Evolutionary conservation across 2,329 filamentous ascomycete species (phyloP).

Genomic region (Ceratocystis albifundus): DNA sequence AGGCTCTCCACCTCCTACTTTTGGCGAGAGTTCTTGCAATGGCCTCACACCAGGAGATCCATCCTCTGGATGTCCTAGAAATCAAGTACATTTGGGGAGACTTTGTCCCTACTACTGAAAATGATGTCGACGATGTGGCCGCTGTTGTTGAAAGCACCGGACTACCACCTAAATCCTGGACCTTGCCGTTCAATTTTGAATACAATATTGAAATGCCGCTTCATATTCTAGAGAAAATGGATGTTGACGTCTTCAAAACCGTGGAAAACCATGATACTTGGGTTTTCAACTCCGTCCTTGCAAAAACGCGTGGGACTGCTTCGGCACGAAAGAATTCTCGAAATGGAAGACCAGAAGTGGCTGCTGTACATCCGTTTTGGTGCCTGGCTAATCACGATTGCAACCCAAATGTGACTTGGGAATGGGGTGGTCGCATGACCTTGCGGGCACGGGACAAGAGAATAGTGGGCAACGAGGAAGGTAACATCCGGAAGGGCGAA

Average conservation of each 20-base stretch:
- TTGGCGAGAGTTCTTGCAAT: slow-evolving; percentile 53
- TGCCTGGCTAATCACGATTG: slow-evolving; percentile 95
- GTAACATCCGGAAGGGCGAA: slow-evolving; percentile 62
- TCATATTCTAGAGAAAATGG: slow-evolving; percentile 73
- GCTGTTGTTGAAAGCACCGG: slow-evolving; percentile 16
- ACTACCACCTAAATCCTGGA: slow-evolving; percentile 48
- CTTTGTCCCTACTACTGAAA: slow-evolving; percentile 43
- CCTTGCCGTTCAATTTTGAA: slow-evolving; percentile 66
- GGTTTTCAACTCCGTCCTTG: slow-evolving; percentile 83
- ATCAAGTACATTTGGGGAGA: slow-evolving; percentile 61
- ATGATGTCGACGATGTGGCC: slow-evolving; percentile 27
- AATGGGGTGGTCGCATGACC: slow-evolving; percentile 72
- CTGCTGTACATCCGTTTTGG: slow-evolving; percentile 90
- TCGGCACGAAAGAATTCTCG: slow-evolving; percentile 67
- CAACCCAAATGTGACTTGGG: slow-evolving; percentile 88
- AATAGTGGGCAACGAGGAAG: slow-evolving; percentile 39
- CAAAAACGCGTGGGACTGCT: slow-evolving; percentile 86
- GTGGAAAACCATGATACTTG: slow-evolving; percentile 56
- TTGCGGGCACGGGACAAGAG: slow-evolving; percentile 52
- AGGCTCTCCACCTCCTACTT: slow-evolving; percentile 51
- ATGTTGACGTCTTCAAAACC: slow-evolving; percentile 58
- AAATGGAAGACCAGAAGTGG: slow-evolving; percentile 78
- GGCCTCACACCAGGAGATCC: slow-evolving; percentile 46
- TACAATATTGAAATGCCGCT: slow-evolving; percentile 64
- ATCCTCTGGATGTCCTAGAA: slow-evolving; percentile 53